Base-by-base conservation (phyloP, 768 basidiomycete genomes). In the Kwoniella bestiolae region DNA sequence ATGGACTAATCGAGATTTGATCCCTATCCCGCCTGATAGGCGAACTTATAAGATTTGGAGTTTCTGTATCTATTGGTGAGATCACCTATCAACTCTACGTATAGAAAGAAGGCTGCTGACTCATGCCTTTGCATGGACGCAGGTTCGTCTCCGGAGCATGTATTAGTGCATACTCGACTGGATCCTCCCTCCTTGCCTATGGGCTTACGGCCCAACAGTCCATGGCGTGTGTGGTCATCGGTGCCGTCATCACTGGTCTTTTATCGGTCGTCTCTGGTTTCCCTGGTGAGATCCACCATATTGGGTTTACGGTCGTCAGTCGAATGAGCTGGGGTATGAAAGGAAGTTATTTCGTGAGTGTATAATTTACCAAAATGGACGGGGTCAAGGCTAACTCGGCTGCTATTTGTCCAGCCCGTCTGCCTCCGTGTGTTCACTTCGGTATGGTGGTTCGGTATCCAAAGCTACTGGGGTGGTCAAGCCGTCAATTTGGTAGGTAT, bases 1-100 rank as follows among this genome's bases (percentile, higher is more conserved):
- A 41, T 78, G 64, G 55, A 66, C 64, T 52, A 74, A 74, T 49
- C 58, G 71, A 28, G 72, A 74, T 66, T 65, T 72, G n/a, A 74
- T 74, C 21, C 72, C 72, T 14, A 72, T 72, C 23, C 72, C 72
- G 5, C 56, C 61, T 44, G 69, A 70, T 28, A 56, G 70, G n/a
- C 52, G 72, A 18, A 73, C 70, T 5, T 73, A 73, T 44, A 49
- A 49, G 12, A 64, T 68, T 21, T 71, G 67, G 66, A 56, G 58
- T 46, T 68, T 64, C 53, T 50, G 60, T n/a, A 61, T 50, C 34
- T 61, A 61, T 29, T 61, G 46, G 47, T 61, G 5, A n/a, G 45
- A 38, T 25, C 31, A 18, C 16, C 29, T 28, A 29, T 21, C n/a
- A n/a, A n/a, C n/a, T n/a, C n/a, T n/a, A n/a, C n/a, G n/a, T n/a